Evolutionary conservation across 1,139 yeast species (phyloP), one percentile per base, ranked within the genome.

Genomic region (Hemisphaericaspora xylofermentans): DNA sequence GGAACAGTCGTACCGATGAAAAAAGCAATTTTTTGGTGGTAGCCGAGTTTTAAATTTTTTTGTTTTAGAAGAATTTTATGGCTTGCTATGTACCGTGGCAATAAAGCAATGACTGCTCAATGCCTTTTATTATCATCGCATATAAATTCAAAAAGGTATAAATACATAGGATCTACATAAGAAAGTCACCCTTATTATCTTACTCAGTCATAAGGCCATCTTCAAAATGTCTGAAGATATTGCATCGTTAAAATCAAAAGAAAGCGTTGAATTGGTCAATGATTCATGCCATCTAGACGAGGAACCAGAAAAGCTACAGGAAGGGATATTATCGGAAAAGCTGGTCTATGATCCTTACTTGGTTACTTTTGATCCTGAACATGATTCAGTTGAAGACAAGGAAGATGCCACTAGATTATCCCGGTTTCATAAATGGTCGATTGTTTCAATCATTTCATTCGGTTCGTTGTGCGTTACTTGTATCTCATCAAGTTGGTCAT

Each of bases 401-500:
- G 66, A 61, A 43, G 64, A 61, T 40, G 58, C 56, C 1, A 48
- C 57, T 16, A 47, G 47, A 14, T 36, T 63, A 19, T 54, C 67
- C 6, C 41, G 42, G 12, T 12, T 48, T 2, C 63, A 53, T 36
- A 64, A 64, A 50, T 64, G 68, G 68, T 27, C 51, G 2, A 56
- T 64, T 15, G 66, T 61, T 10, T 24, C 51, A 1, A 45, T 62
- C 21, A 56, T 64, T 5, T 55, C 66, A 1, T 22, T 50, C 25
- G 58, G 61, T 1, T 57, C 67, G 2, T 40, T 54, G 5, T 61
- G 64, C 44, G 61, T 64, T 26, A 64, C 70, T 2, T 60, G 66
- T 37, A 49, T 60, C 12, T 64, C 70, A 2, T 61, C 68, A 10
- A 45, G 52, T 14, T 64, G 69, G 69, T 54, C 70, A 4, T 47